These are phyloP conservation scores for Dryadomyces quercivorus DNA, from an alignment of 2,329 filamentous ascomycete species.

Conservation along the genomic window DNA sequence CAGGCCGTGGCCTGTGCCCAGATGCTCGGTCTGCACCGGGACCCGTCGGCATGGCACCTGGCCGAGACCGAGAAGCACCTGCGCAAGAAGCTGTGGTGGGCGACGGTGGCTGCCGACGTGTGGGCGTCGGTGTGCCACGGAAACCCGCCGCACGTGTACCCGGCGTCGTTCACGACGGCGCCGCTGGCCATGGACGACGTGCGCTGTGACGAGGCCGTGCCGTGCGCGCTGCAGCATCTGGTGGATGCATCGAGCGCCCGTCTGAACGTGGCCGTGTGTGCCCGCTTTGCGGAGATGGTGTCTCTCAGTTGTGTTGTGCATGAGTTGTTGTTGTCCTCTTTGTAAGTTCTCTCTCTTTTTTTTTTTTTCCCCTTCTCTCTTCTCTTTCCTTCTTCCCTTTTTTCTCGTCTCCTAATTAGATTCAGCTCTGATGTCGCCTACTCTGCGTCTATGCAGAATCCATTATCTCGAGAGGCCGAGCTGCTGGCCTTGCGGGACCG, in stretches of 20 bases:
- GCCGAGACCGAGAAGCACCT: conserved; percentile 28
- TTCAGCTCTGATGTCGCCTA: conserved; percentile 8
- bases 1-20: conserved; percentile 32
- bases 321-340: conserved; percentile 14
- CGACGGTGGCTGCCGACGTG: conserved; percentile 26
- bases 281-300: conserved; percentile 25
- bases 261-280: conserved; percentile 22
- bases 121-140: conserved; percentile 35
- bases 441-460: conserved; percentile 10
- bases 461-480: conserved; percentile 6
- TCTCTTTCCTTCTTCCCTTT: background rate
- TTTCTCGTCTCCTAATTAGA: too few relatives aligned
- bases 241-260: conserved; percentile 6
- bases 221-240: conserved; percentile 20
- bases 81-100: conserved; percentile 34
- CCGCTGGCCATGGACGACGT: conserved; percentile 28
- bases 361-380: background rate
- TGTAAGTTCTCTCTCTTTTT: background rate
- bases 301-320: conserved; percentile 20
- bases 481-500: conserved; percentile 17
- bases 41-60: conserved; percentile 28
- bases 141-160: conserved; percentile 31
- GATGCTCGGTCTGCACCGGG: conserved; percentile 32
- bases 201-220: conserved; percentile 28
- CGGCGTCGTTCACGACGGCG: conserved; percentile 26